phyloP scores from a whole-genome alignment of 129 eudicot genomes.

The Escallonia herrerae region DNA sequence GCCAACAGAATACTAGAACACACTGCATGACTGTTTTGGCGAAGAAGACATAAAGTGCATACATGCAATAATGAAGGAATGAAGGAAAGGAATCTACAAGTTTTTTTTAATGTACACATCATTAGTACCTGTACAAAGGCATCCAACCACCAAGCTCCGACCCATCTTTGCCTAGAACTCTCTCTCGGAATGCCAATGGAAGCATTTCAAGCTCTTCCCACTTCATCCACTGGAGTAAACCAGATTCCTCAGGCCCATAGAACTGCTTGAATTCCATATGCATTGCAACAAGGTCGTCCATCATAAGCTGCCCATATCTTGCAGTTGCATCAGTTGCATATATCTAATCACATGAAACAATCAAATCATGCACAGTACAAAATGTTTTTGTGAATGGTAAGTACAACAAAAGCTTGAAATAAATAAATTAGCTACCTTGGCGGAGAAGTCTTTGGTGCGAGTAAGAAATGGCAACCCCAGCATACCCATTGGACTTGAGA shows the following conservation, averaged over 20 bases:
- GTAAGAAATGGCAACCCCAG: constrained; percentile 89
- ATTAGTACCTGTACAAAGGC: constrained; percentile 72
- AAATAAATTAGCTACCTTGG: constrained; percentile 35
- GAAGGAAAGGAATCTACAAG: too few relatives aligned
- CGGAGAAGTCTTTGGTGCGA: constrained; percentile 55
- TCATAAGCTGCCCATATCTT: constrained; percentile 71
- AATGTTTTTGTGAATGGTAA: background rate
- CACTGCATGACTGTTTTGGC: too few relatives aligned
- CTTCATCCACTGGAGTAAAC: constrained; percentile 43
- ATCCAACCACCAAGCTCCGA: constrained; percentile 68
- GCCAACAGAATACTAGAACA: too few relatives aligned
- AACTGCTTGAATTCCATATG: constrained; percentile 67
- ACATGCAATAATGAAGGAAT: too few relatives aligned
- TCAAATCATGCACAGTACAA: background rate
- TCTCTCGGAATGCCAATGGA: constrained; percentile 53
- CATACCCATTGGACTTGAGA: constrained; percentile 86
- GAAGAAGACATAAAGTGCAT: too few relatives aligned
- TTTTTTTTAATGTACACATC: too few relatives aligned
- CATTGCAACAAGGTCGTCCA: constrained; percentile 85
- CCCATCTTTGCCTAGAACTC: constrained; percentile 62
- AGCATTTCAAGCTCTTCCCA: constrained; percentile 80
- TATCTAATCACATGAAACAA: constrained; percentile 32
- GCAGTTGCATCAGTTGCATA: constrained; percentile 84
- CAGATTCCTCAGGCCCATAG: constrained; percentile 67
- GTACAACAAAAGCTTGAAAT: background rate